A percentile compares a stretch with the other conserved stretches of the same genome.
phyloP scores from a whole-genome alignment of 371 early-diverging fungal species.

The Aphelidium insulamus region DNA sequence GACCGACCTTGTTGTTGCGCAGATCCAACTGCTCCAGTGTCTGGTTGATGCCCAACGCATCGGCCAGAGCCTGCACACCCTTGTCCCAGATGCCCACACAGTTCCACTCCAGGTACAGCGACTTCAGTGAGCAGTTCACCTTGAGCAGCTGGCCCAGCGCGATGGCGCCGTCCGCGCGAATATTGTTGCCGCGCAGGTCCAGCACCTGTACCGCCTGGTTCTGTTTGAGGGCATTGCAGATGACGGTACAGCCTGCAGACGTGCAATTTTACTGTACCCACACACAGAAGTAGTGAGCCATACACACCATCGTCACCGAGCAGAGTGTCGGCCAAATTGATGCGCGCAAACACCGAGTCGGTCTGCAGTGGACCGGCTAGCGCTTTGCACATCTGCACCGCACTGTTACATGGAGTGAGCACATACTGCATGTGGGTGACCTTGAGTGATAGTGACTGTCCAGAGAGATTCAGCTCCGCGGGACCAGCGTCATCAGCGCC shows the following conservation, averaged over 20 bases:
- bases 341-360: conserved; percentile 7
- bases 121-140: conserved; percentile 12
- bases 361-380: conserved; percentile 9
- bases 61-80: conserved; percentile 15
- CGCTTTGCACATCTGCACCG: too few species aligned
- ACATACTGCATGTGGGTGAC: too few species aligned
- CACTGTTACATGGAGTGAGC: too few species aligned
- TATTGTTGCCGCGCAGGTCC: conserved; percentile 19
- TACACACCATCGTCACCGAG: conserved; percentile 21
- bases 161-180: conserved; percentile 21
- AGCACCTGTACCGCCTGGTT: conserved; percentile 10
- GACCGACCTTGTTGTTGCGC: conserved; percentile 23
- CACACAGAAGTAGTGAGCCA: too few species aligned
- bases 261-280: too few species aligned
- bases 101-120: conserved; percentile 25
- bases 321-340: conserved; percentile 16
- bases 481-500: too few species aligned
- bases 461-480: too few species aligned
- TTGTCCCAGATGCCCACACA: conserved; percentile 26
- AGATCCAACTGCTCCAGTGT: conserved; percentile 17
- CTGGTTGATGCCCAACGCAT: conserved; percentile 18
- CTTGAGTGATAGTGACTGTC: too few species aligned
- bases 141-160: conserved; percentile 21
- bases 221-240: conserved; percentile 14
- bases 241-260: conserved; percentile 8